Evolutionary conservation across 176 grass and related monocot species (phyloP).

Genomic region (Musa schizocarpa): DNA sequence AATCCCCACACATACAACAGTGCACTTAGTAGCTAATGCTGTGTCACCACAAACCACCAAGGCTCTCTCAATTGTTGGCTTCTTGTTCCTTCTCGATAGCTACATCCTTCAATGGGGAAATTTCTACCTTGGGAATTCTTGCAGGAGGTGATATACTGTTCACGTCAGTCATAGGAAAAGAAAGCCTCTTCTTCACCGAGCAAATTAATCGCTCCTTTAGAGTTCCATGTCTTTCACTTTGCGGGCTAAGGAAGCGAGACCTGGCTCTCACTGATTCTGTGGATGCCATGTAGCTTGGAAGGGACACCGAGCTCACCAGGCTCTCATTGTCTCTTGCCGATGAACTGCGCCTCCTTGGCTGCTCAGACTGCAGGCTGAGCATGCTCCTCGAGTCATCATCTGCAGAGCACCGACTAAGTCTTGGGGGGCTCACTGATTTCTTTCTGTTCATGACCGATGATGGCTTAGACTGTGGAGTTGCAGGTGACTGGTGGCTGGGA

Average conservation of each 20-base stretch:
- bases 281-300: constrained; percentile 72
- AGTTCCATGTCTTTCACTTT: constrained; percentile 37
- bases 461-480: constrained; percentile 41
- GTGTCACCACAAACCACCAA: background rate
- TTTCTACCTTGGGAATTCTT: constrained; percentile 40
- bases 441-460: constrained; percentile 25
- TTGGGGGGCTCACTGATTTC: constrained; percentile 55
- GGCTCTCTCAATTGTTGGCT: background rate
- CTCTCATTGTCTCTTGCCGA: constrained; percentile 43
- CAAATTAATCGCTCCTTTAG: constrained; percentile 33
- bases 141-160: background rate
- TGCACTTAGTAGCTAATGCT: background rate
- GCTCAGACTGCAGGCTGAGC: constrained; percentile 60
- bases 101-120: constrained; percentile 38
- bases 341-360: constrained; percentile 51
- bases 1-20: too few species aligned
- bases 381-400: constrained; percentile 71
- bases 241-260: constrained; percentile 35
- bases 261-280: constrained; percentile 57
- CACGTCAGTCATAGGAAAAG: constrained; percentile 45
- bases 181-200: constrained; percentile 59
- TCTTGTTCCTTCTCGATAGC: background rate
- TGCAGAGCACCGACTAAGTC: constrained; percentile 27
- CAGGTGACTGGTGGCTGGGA: constrained; percentile 52
- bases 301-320: constrained; percentile 43